Evolutionary conservation across 2,329 filamentous ascomycete genomes (phyloP), one percentile per base, ranked within the genome.

Genomic region (Trichoderma sp.): DNA sequence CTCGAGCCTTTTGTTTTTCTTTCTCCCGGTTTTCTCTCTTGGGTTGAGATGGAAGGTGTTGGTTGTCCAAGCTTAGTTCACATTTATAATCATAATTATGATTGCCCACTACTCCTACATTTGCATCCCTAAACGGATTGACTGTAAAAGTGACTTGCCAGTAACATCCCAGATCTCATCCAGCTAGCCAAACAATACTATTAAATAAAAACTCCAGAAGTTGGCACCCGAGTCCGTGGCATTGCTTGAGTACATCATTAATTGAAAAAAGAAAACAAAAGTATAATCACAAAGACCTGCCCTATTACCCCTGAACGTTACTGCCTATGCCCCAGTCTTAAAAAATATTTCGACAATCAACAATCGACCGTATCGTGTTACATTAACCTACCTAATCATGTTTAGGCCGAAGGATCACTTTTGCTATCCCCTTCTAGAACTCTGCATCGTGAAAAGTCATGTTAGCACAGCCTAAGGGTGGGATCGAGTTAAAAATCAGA

Each of bases 361-460:
- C 24, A 24, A 30, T 34, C 26, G 4, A 12, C 32, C 12, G 36
- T 7, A 24, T 24, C 18, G 7, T 60, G 32, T 43, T 43, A 26
- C 34, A 43, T 3, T 5, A 7, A 32, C 24, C 12, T 28, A 68
- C 24, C 74, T 75, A 80, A 28, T 70, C 77, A 11, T 62, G 81
- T 83, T 68, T 86, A 85, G 14, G 80, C 81, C 0, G 85, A 87
- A n/a, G 80, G 76, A 60, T 89, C 87, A 56, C 86, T 81, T 75
- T 86, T 87, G 73, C 88, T 87, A 63, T 89, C 86, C 14, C 84
- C 83, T 73, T 89, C 86, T 12, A 89, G 81, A 15, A 89, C 84
- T 3, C 87, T 89, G 67, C 15, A 14, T 30, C 15, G 32, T 36
- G 58, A 39, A 34, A 12, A 2, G 21, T 12, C 12, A 36, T 26